These are phyloP conservation scores for Trichophyton schoenleinii DNA, from an alignment of 2,329 filamentous ascomycete genomes.

Conservation along the genomic window DNA sequence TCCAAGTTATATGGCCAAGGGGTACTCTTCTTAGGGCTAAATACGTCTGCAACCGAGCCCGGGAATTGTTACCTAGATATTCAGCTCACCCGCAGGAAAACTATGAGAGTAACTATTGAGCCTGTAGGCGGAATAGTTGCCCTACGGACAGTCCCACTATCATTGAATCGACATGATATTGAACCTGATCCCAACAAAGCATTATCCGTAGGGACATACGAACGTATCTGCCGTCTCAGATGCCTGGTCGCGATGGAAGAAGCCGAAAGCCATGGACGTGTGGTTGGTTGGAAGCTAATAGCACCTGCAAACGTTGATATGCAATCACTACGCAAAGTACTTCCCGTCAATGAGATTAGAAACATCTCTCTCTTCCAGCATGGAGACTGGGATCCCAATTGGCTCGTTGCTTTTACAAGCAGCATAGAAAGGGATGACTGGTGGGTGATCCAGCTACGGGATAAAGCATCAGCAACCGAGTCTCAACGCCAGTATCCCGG, in stretches of 20 bases:
- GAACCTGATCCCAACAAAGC: conserved; percentile 48
- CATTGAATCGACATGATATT: conserved; percentile 47
- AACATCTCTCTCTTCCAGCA: conserved; percentile 60
- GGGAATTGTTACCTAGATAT: conserved; percentile 55
- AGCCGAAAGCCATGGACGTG: conserved; percentile 25
- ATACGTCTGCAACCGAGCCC: conserved; percentile 49
- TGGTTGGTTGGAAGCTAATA: conserved; percentile 23
- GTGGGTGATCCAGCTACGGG: conserved; percentile 49
- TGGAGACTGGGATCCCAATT: conserved; percentile 55
- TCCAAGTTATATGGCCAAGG: conserved; percentile 50
- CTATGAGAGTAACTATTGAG: conserved; percentile 55
- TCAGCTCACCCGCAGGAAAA: conserved; percentile 53
- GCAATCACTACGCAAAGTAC: conserved; percentile 43
- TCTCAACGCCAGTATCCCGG: not conserved
- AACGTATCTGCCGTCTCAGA: conserved; percentile 28
- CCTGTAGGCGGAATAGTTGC: conserved; percentile 65
- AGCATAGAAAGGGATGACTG: conserved; percentile 63
- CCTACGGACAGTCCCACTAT: conserved; percentile 51
- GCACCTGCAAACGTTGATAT: conserved; percentile 26
- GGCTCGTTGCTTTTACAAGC: conserved; percentile 60
- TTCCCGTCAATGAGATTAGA: conserved; percentile 51
- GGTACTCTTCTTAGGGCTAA: conserved; percentile 47
- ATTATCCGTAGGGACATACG: conserved; percentile 27
- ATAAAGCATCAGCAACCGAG: conserved; percentile 6
- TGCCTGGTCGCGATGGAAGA: conserved; percentile 30